Percentiles rank a stretch among this genome's conserved stretches.
phyloP scores from a whole-genome alignment of 2,329 filamentous ascomycete species.

The Trichoderma polysporum region DNA sequence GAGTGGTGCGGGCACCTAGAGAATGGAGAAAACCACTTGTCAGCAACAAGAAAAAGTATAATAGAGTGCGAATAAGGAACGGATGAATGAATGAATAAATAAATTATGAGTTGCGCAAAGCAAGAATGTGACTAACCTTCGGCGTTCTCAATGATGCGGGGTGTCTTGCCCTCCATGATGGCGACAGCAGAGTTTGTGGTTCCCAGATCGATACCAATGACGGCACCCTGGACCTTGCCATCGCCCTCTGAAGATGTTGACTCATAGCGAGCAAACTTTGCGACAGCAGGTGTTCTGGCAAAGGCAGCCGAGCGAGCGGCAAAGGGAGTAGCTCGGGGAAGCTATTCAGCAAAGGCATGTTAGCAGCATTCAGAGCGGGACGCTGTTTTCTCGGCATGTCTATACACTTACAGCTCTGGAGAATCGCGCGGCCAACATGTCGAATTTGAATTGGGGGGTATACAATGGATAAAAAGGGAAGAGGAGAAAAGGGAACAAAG shows the following conservation, averaged over 20 bases:
- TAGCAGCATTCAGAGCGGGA: conserved; percentile 21
- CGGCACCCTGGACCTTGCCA: conserved; percentile 83
- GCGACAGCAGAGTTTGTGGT: conserved; percentile 98
- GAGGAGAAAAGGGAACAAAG: conserved; percentile 27
- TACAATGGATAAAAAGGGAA: conserved; percentile 36
- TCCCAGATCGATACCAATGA: conserved; percentile 98
- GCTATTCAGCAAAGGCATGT: conserved; percentile 45
- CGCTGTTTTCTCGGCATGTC: not conserved
- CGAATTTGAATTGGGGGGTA: conserved; percentile 43
- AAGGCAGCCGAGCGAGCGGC: conserved; percentile 66
- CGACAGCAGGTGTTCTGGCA: conserved; percentile 67
- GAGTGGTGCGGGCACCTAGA: conserved; percentile 41
- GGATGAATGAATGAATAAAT: not conserved
- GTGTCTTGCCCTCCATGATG: conserved; percentile 94
- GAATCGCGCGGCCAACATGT: conserved; percentile 71
- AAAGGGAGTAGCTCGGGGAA: conserved; percentile 73
- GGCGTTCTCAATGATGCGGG: conserved; percentile 96
- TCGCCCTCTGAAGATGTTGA: conserved; percentile 57
- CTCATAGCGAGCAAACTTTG: conserved; percentile 76
- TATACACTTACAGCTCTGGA: conserved; percentile 67
- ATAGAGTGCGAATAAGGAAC: not conserved
- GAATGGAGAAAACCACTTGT: not conserved
- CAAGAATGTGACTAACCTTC: conserved; percentile 63
- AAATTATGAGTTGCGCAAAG: not conserved
- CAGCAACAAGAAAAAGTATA: not conserved